These are phyloP conservation scores for Annulohypoxylon maeteangense DNA, from an alignment of 495 filamentous ascomycete species.

Conservation along the genomic window DNA sequence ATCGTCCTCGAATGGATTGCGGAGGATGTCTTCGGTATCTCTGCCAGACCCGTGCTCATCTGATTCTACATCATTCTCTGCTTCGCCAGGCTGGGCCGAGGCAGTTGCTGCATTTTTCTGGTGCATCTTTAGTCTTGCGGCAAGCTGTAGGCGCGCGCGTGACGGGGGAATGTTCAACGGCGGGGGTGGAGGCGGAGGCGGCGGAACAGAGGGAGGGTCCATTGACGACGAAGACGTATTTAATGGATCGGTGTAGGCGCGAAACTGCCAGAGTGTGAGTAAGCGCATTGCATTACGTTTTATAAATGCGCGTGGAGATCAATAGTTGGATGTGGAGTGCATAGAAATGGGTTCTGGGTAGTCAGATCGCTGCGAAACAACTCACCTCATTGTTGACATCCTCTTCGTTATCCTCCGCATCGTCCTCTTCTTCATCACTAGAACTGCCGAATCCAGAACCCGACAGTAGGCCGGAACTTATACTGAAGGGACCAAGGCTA, in stretches of 20 bases:
- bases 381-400: constrained; percentile 66
- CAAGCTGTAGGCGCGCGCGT: constrained; percentile 85
- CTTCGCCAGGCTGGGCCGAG: constrained; percentile 47
- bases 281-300: not conserved
- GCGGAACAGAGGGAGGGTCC: constrained; percentile 61
- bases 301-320: not conserved
- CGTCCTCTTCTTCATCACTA: constrained; percentile 96
- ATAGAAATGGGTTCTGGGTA: not conserved
- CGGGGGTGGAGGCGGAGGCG: constrained; percentile 67
- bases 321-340: not conserved
- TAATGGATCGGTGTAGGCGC: constrained; percentile 61
- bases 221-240: constrained; percentile 55
- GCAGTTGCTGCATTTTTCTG: constrained; percentile 67
- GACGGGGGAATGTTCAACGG: constrained; percentile 84
- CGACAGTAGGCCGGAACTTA: constrained; percentile 71
- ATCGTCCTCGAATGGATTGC: constrained; percentile 62
- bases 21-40: constrained; percentile 42
- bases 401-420: constrained; percentile 86
- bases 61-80: constrained; percentile 40
- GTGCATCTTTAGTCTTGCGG: constrained; percentile 82
- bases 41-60: constrained; percentile 40
- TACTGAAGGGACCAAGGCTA: constrained; percentile 73
- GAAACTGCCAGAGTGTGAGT: constrained; percentile 53
- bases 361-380: constrained; percentile 14
- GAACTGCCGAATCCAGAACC: constrained; percentile 95